Evolutionary conservation across 1,284 basidiomycete genomes (phyloP).

Genomic region (Leccinum brunneo-olivaceum): DNA sequence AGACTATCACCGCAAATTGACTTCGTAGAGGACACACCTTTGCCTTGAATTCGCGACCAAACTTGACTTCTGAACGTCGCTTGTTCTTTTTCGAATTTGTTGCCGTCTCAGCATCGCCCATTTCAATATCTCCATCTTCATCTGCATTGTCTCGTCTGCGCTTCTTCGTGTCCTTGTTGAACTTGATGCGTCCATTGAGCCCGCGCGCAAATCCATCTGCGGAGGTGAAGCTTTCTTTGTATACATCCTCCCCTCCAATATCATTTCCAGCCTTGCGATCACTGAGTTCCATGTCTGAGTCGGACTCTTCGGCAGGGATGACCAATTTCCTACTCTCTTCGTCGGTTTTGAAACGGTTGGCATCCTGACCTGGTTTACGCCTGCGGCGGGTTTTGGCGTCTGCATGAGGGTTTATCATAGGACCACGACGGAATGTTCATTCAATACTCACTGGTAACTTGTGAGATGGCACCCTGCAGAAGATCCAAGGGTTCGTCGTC

Average conservation of each 20-base stretch:
- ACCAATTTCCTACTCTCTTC: conserved; percentile 85
- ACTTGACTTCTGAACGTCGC: conserved; percentile 49
- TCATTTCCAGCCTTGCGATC: conserved; percentile 39
- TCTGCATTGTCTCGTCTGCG: conserved; percentile 61
- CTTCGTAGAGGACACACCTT: conserved; percentile 41
- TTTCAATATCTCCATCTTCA: conserved; percentile 59
- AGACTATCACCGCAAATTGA: background rate
- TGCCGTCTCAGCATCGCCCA: conserved; percentile 46
- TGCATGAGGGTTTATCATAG: conserved; percentile 26
- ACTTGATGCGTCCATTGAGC: conserved; percentile 81
- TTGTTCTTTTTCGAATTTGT: conserved; percentile 48
- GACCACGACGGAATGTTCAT: background rate
- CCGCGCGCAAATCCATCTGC: conserved; percentile 87
- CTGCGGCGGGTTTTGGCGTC: conserved; percentile 48
- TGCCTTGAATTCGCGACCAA: conserved; percentile 89
- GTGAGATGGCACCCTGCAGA: conserved; percentile 75
- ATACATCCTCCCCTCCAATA: conserved; percentile 76
- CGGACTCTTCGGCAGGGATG: conserved; percentile 62
- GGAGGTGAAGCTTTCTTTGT: conserved; percentile 75
- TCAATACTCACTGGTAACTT: conserved; percentile 62
- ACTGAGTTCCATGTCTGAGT: conserved; percentile 34
- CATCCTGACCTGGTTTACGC: conserved; percentile 82
- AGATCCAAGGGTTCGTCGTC: conserved; percentile 96
- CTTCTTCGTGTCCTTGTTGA: conserved; percentile 96
- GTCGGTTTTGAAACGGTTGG: conserved; percentile 83